Conservation (phyloP, 1,284 basidiomycete genomes). For the Rugosomyces carneus region DNA sequence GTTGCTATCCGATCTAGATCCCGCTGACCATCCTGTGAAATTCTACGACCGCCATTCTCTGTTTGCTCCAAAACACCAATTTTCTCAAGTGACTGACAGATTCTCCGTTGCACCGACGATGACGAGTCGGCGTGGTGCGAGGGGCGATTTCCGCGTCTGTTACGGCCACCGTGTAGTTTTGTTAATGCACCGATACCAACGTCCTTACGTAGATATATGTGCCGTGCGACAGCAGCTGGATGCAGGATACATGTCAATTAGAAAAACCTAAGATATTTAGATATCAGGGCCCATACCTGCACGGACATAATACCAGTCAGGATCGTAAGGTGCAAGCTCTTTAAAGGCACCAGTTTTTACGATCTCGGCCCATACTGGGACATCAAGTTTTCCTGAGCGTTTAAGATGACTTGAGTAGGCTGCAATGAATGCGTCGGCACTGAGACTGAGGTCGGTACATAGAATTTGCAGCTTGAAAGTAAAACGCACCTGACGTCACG, state of each 20-base stretch:
- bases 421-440: conserved; percentile 86
- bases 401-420: conserved; percentile 94
- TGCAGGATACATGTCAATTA: conserved; percentile 2
- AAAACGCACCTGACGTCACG: conserved; percentile 76
- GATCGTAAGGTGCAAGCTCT: conserved; percentile 98
- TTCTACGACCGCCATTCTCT: conserved; percentile 92
- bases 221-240: conserved; percentile 91
- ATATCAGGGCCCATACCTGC: conserved; percentile 60
- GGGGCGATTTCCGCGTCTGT: conserved; percentile 92
- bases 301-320: conserved; percentile 99
- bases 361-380: conserved; percentile 98
- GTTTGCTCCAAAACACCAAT: conserved; percentile 96
- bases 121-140: conserved; percentile 91
- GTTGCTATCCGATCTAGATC: conserved; percentile 99
- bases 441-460: conserved; percentile 29
- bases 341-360: conserved; percentile 99
- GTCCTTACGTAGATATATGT: conserved; percentile 99
- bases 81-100: conserved; percentile 97
- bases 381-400: conserved; percentile 96
- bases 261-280: conserved; percentile 7
- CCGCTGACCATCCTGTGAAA: conserved; percentile 95
- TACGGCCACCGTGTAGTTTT: conserved; percentile 96
- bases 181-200: conserved; percentile 94
- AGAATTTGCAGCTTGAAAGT: conserved; percentile 5
- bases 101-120: conserved; percentile 82